These are phyloP conservation scores for Metschnikowia noctiluminum DNA, from an alignment of 805 yeast species.

Conservation along the genomic window DNA sequence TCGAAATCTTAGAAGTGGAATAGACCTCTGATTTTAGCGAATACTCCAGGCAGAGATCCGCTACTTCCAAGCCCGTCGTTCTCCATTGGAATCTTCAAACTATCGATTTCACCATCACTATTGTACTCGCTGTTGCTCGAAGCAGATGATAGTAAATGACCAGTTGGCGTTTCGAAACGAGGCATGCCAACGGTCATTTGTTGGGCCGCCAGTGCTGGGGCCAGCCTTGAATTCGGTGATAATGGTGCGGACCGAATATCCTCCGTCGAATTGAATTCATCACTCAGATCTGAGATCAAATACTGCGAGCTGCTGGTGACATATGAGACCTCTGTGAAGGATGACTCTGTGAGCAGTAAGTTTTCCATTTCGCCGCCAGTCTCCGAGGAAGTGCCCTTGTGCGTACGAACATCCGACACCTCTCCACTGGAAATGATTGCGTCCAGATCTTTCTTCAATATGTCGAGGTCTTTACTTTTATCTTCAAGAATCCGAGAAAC, in stretches of 20 bases:
- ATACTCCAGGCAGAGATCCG: slow-evolving; percentile 1
- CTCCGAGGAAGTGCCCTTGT: not conserved
- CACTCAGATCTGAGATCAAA: slow-evolving; percentile 1
- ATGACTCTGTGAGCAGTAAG: slow-evolving; percentile 11
- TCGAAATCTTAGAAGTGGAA: not conserved
- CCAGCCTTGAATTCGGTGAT: not conserved
- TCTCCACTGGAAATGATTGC: not conserved
- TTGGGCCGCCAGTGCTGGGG: not conserved
- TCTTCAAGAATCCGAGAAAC: not conserved
- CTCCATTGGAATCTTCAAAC: not conserved
- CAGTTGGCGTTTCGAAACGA: not conserved
- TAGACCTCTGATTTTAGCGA: slow-evolving; percentile 6
- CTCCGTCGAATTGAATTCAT: not conserved
- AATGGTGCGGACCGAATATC: not conserved
- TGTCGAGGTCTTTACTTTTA: not conserved
- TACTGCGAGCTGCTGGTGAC: slow-evolving; percentile 9
- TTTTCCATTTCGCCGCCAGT: slow-evolving; percentile 3
- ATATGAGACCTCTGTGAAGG: slow-evolving; percentile 12
- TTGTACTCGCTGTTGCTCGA: slow-evolving; percentile 6
- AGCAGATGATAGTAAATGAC: not conserved
- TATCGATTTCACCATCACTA: slow-evolving; percentile 7
- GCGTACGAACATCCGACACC: not conserved
- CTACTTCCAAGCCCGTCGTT: not conserved
- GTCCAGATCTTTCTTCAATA: too few species aligned
- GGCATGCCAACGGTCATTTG: not conserved